Conservation (phyloP, 73 alveolate species). For the Paramecium bursaria region DNA sequence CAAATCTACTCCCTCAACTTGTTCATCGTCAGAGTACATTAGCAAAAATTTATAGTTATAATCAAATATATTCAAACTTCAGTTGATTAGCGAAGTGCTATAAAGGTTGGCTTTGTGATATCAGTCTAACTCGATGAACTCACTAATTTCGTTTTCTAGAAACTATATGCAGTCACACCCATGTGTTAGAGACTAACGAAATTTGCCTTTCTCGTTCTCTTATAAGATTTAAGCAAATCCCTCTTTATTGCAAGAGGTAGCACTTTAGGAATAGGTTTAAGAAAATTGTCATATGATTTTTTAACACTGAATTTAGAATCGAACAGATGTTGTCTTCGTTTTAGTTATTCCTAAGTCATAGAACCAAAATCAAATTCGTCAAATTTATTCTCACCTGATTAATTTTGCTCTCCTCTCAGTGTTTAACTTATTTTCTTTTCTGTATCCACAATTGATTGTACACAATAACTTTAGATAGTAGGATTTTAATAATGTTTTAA, state of each 20-base stretch:
- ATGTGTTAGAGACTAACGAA: too few species aligned
- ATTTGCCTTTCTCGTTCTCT: neutral
- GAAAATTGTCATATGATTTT: constrained; percentile 8
- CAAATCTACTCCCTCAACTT: neutral
- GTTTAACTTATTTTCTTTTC: neutral
- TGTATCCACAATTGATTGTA: constrained; percentile 11
- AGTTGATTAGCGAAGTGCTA: too few species aligned
- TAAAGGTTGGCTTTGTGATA: too few species aligned
- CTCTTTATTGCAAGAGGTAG: constrained; percentile 13
- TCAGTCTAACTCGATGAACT: too few species aligned
- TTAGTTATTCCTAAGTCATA: constrained; percentile 2
- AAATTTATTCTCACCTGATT: neutral
- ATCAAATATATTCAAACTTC: too few species aligned
- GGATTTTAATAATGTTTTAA: constrained; percentile 8
- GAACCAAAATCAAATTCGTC: constrained; percentile 22
- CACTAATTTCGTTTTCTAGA: too few species aligned
- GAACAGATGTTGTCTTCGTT: constrained; percentile 29
- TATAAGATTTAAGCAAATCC: neutral
- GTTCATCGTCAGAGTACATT: neutral
- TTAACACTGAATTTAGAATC: constrained; percentile 32
- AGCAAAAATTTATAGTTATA: too few species aligned
- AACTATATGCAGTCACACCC: too few species aligned
- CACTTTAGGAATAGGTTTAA: constrained; percentile 16
- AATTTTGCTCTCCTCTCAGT: neutral
- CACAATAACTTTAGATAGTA: constrained; percentile 32